Base-by-base conservation (phyloP, 768 basidiomycete species). In the Xerocomellus amylosporus region DNA sequence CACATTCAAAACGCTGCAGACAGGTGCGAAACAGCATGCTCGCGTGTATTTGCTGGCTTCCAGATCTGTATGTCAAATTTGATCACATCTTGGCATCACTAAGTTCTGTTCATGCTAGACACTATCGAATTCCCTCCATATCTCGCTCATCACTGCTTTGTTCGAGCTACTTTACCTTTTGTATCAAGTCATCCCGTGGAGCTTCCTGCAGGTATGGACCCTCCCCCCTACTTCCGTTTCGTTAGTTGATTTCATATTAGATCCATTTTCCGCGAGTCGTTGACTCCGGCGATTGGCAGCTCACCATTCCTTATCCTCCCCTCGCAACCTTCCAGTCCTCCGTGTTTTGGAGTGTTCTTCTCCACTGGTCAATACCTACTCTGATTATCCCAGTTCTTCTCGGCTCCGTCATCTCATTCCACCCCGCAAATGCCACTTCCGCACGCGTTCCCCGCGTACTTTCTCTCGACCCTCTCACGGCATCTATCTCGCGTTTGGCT, bases 311-410 rank as follows among this genome's bases (percentile, higher is more conserved):
- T n/a, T 85, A 84, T 57, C 79, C 84, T 4, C 82, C 82, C 0
- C 56, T 72, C 8, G 54, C 55, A 41, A 73, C 73, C 12, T 77
- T 86, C 68, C 72, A 74, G 47, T 75, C 76, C 10, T 61, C 63
- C 15, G 73, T 75, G 3, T 80, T 85, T 52, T 84, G 81, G 79
- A 67, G 71, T 30, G 77, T 81, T 37, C 67, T 88, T 12, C 56
- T 80, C 8, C 82, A 86, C 60, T 88, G 87, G 86, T 74, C 75
- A 28, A 61, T 87, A 39, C 86, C 87, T 4, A 75, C 85, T 14
- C 56, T 88, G 33, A 49, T 88, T 39, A 60, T 85, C n/a, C 87
- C 87, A 14, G 69, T 73, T 17, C 50, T 86, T 19, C 66, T 81
- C 28, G 87, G 85, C 1, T 75, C 74, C 37, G 59, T 88, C 38